Base-by-base conservation (phyloP, 2,329 filamentous ascomycete species). In the Blastomyces emzantsi region DNA sequence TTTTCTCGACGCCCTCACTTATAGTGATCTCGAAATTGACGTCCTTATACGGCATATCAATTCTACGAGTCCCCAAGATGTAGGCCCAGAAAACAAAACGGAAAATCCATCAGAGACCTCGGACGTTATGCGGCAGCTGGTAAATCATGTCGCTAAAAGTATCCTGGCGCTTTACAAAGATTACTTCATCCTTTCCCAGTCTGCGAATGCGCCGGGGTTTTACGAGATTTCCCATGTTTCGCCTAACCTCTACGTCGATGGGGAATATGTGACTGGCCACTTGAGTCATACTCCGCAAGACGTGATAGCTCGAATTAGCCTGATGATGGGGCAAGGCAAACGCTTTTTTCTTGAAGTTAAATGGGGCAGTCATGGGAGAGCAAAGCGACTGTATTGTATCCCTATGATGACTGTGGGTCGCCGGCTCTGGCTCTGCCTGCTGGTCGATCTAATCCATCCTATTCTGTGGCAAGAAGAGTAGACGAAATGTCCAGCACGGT, bases 191-290 rank as follows among this genome's bases (percentile, higher is more conserved):
- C 67, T 72, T 45, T 67, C 66, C 43, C 65, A 67, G 57, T 68
- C 67, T 30, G 67, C 66, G n/a, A 64, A 69, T 36, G 67, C 69
- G 49, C 67, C 68, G 22, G 62, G 62, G 15, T 66, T 66, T 57
- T 73, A 70, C 51, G 70, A 72, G 61, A 72, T 73, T 33, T 71
- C 69, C 63, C 70, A 73, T 63, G 67, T 73, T 30, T 73, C 70
- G 52, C 67, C 67, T 17, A 65, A 64, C 22, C 58, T 73, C 30
- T 66, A 67, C 47, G 66, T 62, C 22, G 63, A 67, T n/a, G 66
- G 65, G 39, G 71, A 71, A 45, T 73, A 69, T 59, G 65, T 70
- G 43, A 64, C 68, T 52, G 70, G 68, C n/a, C 70, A 73, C 65
- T 65, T 73, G 30, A 69, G 66, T 1, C 66, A 67, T 33, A 73